Percentiles rank a stretch among this genome's conserved stretches.
Evolutionary conservation across 2,329 filamentous ascomycete genomes (phyloP).

Genomic region (Sporothrix brunneoviolacea): DNA sequence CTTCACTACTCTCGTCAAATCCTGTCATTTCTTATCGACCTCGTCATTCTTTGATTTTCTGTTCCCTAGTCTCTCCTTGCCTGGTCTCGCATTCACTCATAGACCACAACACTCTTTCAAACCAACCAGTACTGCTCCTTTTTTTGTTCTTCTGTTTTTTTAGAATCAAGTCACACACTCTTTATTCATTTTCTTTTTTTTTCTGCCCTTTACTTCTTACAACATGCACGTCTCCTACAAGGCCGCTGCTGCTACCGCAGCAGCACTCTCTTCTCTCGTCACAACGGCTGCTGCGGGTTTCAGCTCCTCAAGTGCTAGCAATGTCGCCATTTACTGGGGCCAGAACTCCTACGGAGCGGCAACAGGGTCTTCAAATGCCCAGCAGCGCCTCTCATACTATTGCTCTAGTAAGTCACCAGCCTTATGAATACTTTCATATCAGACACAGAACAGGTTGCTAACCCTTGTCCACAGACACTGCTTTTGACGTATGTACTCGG

Average conservation of each 20-base stretch:
- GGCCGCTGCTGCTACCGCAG: slow-evolving; percentile 8
- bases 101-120: no score
- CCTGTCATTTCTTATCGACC: neutral
- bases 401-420: slow-evolving; percentile 44
- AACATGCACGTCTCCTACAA: neutral
- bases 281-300: slow-evolving; percentile 34
- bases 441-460: neutral
- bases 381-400: slow-evolving; percentile 51
- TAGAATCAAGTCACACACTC: no score
- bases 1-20: neutral
- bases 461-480: slow-evolving; percentile 17
- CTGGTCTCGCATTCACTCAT: no score
- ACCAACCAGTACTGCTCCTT: no score
- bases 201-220: neutral
- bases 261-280: slow-evolving; percentile 10
- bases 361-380: slow-evolving; percentile 37
- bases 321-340: slow-evolving; percentile 63
- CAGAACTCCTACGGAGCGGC: slow-evolving; percentile 55
- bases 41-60: neutral
- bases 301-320: slow-evolving; percentile 38
- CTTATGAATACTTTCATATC: neutral
- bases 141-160: no score
- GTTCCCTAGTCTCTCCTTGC: neutral
- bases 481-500: slow-evolving; percentile 36
- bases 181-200: neutral